Base-by-base conservation (phyloP, 1,284 basidiomycete genomes). In the Grifola frondosa region DNA sequence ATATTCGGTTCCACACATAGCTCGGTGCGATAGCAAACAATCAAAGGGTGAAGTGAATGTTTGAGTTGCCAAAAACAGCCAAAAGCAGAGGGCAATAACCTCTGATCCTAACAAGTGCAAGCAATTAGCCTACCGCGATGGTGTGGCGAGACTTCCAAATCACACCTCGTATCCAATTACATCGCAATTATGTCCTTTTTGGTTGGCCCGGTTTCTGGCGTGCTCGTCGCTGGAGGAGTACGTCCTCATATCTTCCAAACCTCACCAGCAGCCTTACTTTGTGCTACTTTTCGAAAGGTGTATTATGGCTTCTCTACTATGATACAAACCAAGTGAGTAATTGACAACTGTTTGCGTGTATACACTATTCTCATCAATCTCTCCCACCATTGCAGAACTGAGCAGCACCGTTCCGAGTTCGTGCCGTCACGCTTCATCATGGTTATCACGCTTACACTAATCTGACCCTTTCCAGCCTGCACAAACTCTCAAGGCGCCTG, bases 241-340 rank as follows among this genome's bases (percentile, higher is more conserved):
- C 17, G 34, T 44, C 4, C 12, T 17, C 45, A 44, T 31, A 46
- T 30, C n/a, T 12, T 16, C n/a, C 10, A 16, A 26, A 16, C 3
- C 30, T n/a, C n/a, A n/a, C n/a, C n/a, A n/a, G n/a, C n/a, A n/a
- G n/a, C n/a, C n/a, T n/a, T n/a, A n/a, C n/a, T n/a, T n/a, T n/a
- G n/a, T n/a, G n/a, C n/a, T n/a, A n/a, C n/a, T n/a, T n/a, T n/a
- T n/a, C n/a, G n/a, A n/a, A n/a, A 64, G 62, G 56, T 64, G 3
- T 64, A 64, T 51, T 64, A 63, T 43, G 63, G 63, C 6, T 60
- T 64, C 41, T 61, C 61, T 3, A 55, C 58, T 12, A 58, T 60
- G 60, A 64, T 64, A 17, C 46, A 52, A 5, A 52, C 48, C 3
- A 55, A 57, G 62, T 60, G 36, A 39, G 57, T n/a, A 9, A 17